Conservation (phyloP, 768 basidiomycete genomes). For the Leccinum broughii region DNA sequence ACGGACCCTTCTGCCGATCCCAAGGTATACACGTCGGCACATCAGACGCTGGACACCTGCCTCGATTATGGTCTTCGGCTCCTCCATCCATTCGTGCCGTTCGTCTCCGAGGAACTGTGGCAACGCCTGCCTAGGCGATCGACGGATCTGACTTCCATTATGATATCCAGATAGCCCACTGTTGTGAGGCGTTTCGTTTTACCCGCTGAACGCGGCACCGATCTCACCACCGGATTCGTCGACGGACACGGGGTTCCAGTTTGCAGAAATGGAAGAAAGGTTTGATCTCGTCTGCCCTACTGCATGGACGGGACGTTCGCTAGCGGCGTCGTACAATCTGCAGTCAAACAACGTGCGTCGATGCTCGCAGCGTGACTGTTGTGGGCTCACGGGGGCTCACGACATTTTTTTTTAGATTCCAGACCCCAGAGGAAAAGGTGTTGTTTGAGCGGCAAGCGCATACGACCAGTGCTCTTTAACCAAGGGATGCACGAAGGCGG, state of each 20-base stretch:
- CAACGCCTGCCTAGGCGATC: conserved; percentile 88
- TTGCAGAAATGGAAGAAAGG: rapidly evolving
- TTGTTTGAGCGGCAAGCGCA: conserved; percentile 71
- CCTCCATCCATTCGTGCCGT: conserved; percentile 93
- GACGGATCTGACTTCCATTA: conserved; percentile 82
- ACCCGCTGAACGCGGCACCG: not conserved
- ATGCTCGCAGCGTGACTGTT: too few relatives aligned
- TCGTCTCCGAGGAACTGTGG: conserved; percentile 54
- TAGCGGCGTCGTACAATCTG: too few relatives aligned
- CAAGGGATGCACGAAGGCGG: conserved; percentile 82
- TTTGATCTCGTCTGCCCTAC: too few relatives aligned
- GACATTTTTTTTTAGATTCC: conserved; percentile 34
- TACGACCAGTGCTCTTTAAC: conserved; percentile 79
- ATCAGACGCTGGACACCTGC: conserved; percentile 94
- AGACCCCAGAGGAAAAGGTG: conserved; percentile 57
- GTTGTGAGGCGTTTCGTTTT: conserved; percentile 51
- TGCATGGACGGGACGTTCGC: too few relatives aligned
- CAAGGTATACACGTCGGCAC: conserved; percentile 73
- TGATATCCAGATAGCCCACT: conserved; percentile 83
- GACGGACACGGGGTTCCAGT: conserved; percentile 29
- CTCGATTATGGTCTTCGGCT: conserved; percentile 87
- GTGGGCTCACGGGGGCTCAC: too few relatives aligned
- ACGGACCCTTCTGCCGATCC: conserved; percentile 73
- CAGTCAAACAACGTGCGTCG: too few relatives aligned
- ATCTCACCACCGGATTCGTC: not conserved